A percentile compares a stretch with the other conserved stretches of the same genome.
Conservation (phyloP, 2,329 filamentous ascomycete genomes). For the Paecilomyces sp. region DNA sequence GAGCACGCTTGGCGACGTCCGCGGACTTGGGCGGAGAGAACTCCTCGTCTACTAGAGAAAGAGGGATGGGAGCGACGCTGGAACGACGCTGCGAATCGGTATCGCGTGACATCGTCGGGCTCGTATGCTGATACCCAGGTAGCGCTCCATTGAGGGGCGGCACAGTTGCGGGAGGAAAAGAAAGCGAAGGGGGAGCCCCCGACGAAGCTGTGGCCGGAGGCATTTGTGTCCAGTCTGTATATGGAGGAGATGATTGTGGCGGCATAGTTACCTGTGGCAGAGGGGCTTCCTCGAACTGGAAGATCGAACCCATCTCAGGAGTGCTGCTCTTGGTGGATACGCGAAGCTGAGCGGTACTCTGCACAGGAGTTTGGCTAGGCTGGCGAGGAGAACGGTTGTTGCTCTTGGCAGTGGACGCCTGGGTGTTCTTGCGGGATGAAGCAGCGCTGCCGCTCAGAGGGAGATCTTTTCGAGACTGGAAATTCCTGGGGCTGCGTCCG, state of each 20-base stretch:
- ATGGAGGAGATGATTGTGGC: constrained; percentile 13
- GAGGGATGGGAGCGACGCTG: constrained; percentile 41
- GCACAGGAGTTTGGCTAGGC: constrained; percentile 1
- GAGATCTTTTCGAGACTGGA: constrained; percentile 88
- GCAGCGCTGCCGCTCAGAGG: constrained; percentile 74
- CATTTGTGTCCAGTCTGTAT: constrained; percentile 32
- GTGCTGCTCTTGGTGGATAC: constrained; percentile 25
- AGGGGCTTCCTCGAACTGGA: constrained; percentile 18
- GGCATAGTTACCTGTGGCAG: constrained; percentile 19
- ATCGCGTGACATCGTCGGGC: constrained; percentile 43
- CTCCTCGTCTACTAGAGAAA: constrained; percentile 52
- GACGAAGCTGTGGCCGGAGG: constrained; percentile 15
- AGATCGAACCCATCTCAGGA: constrained; percentile 11
- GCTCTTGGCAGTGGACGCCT: constrained; percentile 23
- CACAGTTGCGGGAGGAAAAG: constrained; percentile 11
- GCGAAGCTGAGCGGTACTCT: constrained; percentile 21
- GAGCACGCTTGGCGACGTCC: constrained; percentile 10
- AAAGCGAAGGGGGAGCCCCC: constrained; percentile 9
- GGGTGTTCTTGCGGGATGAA: constrained; percentile 66
- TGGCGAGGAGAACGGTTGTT: constrained; percentile 20
- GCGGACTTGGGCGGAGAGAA: constrained; percentile 29
- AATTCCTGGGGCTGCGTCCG: constrained; percentile 87
- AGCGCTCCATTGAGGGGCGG: constrained; percentile 6
- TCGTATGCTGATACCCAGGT: constrained; percentile 45
- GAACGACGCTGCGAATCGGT: constrained; percentile 27